Conservation (phyloP, 1,139 yeast species). For the Protomyces macrosporus region DNA sequence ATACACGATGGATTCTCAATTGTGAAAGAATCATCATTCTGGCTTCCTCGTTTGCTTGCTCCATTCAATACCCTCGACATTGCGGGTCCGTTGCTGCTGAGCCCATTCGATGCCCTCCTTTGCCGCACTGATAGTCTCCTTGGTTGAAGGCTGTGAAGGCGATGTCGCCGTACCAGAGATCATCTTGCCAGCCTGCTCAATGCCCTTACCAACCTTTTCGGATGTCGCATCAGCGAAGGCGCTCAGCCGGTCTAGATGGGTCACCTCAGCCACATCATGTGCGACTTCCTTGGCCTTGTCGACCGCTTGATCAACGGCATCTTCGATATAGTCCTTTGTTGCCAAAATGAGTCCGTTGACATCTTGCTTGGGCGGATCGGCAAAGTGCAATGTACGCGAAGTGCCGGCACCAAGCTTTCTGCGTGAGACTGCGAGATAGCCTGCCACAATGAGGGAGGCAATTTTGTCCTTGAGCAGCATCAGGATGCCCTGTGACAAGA, state of each 20-base stretch:
- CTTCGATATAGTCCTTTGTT: slow-evolving; percentile 15
- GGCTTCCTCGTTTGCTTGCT: slow-evolving; percentile 1
- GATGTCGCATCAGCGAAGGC: not conserved
- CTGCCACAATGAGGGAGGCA: slow-evolving; percentile 10
- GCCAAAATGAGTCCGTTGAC: slow-evolving; percentile 23
- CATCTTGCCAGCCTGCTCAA: not conserved
- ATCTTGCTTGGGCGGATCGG: slow-evolving; percentile 23
- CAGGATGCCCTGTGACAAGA: slow-evolving; percentile 23
- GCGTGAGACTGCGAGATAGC: slow-evolving; percentile 11
- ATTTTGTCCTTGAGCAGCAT: slow-evolving; percentile 24
- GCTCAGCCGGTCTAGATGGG: slow-evolving; percentile 1
- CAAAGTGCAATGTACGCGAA: not conserved
- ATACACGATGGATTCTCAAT: no score
- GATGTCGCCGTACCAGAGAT: not conserved
- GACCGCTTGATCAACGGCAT: slow-evolving; percentile 16
- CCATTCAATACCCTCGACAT: slow-evolving; percentile 9
- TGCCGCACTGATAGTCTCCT: not conserved
- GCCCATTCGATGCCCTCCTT: slow-evolving; percentile 11
- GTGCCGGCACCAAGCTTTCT: not conserved
- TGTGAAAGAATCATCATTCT: not conserved
- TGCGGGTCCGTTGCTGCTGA: not conserved
- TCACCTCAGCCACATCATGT: not conserved
- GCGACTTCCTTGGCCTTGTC: slow-evolving; percentile 21
- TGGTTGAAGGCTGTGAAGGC: not conserved
- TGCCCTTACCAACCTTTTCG: not conserved